phyloP scores from a whole-genome alignment of 768 basidiomycete genomes.

The Suillus cothurnatus region DNA sequence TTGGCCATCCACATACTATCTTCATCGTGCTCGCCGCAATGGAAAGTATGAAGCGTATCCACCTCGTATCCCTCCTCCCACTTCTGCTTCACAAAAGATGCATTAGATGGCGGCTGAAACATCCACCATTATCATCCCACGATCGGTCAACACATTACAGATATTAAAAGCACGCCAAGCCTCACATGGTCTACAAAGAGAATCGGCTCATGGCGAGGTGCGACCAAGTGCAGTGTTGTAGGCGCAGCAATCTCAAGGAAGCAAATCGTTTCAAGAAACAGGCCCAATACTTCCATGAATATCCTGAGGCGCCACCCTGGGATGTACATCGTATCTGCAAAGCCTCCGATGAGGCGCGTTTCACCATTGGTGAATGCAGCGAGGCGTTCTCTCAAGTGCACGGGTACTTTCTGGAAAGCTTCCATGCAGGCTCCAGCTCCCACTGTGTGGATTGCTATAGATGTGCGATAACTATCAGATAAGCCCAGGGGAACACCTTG shows the following conservation, averaged over 20 bases:
- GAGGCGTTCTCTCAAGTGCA: slow-evolving; percentile 38
- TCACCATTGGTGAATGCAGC: slow-evolving; percentile 35
- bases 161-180: not conserved
- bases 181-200: slow-evolving; percentile 50
- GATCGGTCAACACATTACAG: not conserved
- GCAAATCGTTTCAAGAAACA: slow-evolving; percentile 49
- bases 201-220: slow-evolving; percentile 42
- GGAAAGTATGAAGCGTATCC: slow-evolving; percentile 53
- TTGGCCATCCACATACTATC: slow-evolving; percentile 40
- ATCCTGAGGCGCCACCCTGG: slow-evolving; percentile 41
- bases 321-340: slow-evolving; percentile 51
- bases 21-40: slow-evolving; percentile 44
- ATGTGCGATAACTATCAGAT: slow-evolving; percentile 4
- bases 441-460: slow-evolving; percentile 43
- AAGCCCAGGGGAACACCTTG: not conserved
- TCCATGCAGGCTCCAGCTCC: slow-evolving; percentile 46
- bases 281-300: slow-evolving; percentile 44
- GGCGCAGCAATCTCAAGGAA: slow-evolving; percentile 54
- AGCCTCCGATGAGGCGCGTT: slow-evolving; percentile 48
- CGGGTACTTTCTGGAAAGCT: slow-evolving; percentile 40
- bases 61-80: slow-evolving; percentile 51
- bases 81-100: slow-evolving; percentile 46
- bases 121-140: slow-evolving; percentile 45
- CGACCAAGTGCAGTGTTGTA: slow-evolving; percentile 45
- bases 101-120: slow-evolving; percentile 46